A percentile compares a stretch with the other conserved stretches of the same genome.
Conservation (phyloP, 345 rosid species). For the Turritis glabra region DNA sequence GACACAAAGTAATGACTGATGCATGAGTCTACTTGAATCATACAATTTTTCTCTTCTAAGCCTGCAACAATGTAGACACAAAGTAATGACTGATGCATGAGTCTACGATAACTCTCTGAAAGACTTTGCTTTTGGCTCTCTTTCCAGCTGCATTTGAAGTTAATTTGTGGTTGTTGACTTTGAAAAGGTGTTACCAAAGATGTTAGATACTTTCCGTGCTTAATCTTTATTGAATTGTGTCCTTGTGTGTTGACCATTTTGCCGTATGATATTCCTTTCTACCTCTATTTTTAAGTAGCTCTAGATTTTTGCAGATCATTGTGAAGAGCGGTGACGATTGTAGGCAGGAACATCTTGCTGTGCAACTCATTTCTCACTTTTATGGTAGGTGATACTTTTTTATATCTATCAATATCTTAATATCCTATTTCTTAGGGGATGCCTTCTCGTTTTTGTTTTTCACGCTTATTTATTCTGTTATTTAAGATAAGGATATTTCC, state of each 20-base stretch:
- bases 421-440: constrained; percentile 25
- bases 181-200: constrained; percentile 9
- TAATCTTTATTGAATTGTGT: constrained; percentile 13
- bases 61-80: constrained; percentile 16
- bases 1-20: constrained; percentile 5
- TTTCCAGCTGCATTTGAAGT: constrained; percentile 8
- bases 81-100: background rate
- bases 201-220: constrained; percentile 14
- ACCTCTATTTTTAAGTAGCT: constrained; percentile 26
- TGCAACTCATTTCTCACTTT: constrained; percentile 98
- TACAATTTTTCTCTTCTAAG: background rate
- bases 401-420: constrained; percentile 3
- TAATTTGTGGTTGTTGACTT: constrained; percentile 1
- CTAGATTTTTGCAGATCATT: constrained; percentile 52
- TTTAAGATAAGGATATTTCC: background rate
- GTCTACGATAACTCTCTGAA: constrained; percentile 1
- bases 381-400: constrained; percentile 60
- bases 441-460: background rate
- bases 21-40: constrained; percentile 1
- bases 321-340: constrained; percentile 99
- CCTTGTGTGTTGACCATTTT: constrained; percentile 20
- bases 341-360: constrained; percentile 99
- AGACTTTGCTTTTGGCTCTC: constrained; percentile 7
- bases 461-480: constrained; percentile 23
- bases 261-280: constrained; percentile 22